Percentiles rank a stretch among this genome's conserved stretches.
Conservation (phyloP, 345 rosid species). For the Salix caprea region DNA sequence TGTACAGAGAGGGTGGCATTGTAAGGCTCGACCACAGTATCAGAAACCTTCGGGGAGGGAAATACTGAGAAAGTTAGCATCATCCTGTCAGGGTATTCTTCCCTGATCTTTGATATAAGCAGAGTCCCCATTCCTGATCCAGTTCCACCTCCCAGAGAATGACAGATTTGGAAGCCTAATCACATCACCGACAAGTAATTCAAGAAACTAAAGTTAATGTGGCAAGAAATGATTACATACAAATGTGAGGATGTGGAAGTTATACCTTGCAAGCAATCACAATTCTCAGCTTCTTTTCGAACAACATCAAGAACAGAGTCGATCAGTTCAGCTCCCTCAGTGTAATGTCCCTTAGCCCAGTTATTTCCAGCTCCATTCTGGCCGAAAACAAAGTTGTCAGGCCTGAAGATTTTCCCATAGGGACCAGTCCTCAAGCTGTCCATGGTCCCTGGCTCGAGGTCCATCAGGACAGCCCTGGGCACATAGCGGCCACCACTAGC, state of each 20-base stretch:
- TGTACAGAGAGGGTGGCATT: constrained; percentile 60
- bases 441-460: constrained; percentile 64
- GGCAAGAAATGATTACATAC: neutral
- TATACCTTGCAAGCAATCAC: constrained; percentile 60
- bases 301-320: constrained; percentile 58
- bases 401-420: constrained; percentile 53
- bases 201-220: neutral
- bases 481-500: constrained; percentile 54
- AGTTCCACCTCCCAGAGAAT: constrained; percentile 60
- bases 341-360: constrained; percentile 66
- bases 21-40: constrained; percentile 62
- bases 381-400: constrained; percentile 62
- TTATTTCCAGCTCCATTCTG: constrained; percentile 63
- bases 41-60: constrained; percentile 61
- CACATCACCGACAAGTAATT: neutral
- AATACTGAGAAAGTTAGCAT: constrained; percentile 59
- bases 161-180: constrained; percentile 56
- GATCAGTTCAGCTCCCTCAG: constrained; percentile 60
- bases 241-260: neutral
- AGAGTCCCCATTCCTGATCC: constrained; percentile 65
- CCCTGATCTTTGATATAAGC: constrained; percentile 56
- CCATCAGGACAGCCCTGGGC: constrained; percentile 55
- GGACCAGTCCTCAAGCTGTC: constrained; percentile 52
- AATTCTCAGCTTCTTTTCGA: constrained; percentile 58
- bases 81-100: constrained; percentile 59